Evolutionary conservation across 495 filamentous ascomycete genomes (phyloP).

Genomic region (Aspergillus ostianus): DNA sequence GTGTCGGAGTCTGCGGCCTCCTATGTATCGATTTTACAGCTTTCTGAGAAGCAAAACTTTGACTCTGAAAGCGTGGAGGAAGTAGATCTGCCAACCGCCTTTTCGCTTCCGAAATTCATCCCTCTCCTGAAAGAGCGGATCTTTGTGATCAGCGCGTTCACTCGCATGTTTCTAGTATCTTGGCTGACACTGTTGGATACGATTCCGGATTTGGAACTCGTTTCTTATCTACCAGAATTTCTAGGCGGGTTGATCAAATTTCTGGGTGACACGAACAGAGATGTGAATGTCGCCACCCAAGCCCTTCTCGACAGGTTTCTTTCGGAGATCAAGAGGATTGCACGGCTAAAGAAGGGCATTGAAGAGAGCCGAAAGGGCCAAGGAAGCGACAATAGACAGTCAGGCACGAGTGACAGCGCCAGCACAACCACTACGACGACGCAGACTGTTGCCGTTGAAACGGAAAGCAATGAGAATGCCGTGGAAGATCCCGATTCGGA

Average conservation of each 20-base stretch:
- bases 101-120: slow-evolving; percentile 88
- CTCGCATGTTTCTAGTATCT: slow-evolving; percentile 88
- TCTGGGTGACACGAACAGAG: slow-evolving; percentile 83
- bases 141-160: slow-evolving; percentile 89
- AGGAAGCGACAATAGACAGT: slow-evolving; percentile 64
- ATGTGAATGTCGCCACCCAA: slow-evolving; percentile 92
- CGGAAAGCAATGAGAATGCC: slow-evolving; percentile 44
- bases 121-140: slow-evolving; percentile 92
- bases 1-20: slow-evolving; percentile 94
- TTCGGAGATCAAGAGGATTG: slow-evolving; percentile 90
- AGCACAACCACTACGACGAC: slow-evolving; percentile 59
- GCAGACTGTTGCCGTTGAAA: slow-evolving; percentile 36
- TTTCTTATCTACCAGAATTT: slow-evolving; percentile 89
- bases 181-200: slow-evolving; percentile 96
- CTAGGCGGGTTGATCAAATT: slow-evolving; percentile 89
- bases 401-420: slow-evolving; percentile 61
- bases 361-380: slow-evolving; percentile 75
- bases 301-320: slow-evolving; percentile 89
- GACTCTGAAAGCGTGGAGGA: slow-evolving; percentile 51
- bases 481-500: slow-evolving; percentile 60
- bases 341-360: slow-evolving; percentile 86
- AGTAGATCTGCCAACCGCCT: slow-evolving; percentile 73
- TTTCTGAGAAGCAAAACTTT: slow-evolving; percentile 39
- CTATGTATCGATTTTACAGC: slow-evolving; percentile 84
- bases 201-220: slow-evolving; percentile 94